These are phyloP conservation scores for Diaporthe citri DNA, from an alignment of 2,329 filamentous ascomycete species.

Conservation along the genomic window DNA sequence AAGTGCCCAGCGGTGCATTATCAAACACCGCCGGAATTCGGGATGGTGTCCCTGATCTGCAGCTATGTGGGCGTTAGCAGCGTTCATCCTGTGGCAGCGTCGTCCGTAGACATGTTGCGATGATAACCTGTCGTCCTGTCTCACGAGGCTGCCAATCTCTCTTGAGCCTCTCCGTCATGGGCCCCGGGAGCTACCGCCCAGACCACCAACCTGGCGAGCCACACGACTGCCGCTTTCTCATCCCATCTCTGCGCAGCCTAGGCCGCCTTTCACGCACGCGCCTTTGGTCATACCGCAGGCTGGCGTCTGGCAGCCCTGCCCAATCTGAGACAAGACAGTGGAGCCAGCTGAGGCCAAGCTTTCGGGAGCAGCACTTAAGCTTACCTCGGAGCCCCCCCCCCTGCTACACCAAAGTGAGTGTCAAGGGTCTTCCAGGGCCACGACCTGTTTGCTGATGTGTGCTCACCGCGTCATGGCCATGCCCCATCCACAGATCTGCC, in stretches of 20 bases:
- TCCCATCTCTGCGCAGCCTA: slow-evolving; percentile 18
- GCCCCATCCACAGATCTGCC: background rate
- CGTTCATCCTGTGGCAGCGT: slow-evolving; percentile 18
- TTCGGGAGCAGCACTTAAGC: slow-evolving; percentile 35
- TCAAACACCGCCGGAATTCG: slow-evolving; percentile 28
- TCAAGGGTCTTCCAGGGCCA: background rate
- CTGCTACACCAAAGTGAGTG: slow-evolving; percentile 3
- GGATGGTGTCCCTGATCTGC: slow-evolving; percentile 34
- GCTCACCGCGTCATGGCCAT: background rate
- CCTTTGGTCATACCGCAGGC: background rate
- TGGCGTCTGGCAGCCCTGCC: slow-evolving; percentile 22
- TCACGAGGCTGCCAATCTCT: slow-evolving; percentile 9
- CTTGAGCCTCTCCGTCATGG: background rate
- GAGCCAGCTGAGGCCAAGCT: slow-evolving; percentile 27
- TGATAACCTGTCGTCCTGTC: slow-evolving; percentile 12
- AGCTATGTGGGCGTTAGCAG: slow-evolving; percentile 14
- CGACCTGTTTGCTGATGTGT: slow-evolving; percentile 13
- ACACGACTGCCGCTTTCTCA: slow-evolving; percentile 17
- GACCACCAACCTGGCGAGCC: background rate
- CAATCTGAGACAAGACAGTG: slow-evolving; percentile 31
- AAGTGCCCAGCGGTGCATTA: slow-evolving; percentile 5
- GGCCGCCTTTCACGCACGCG: background rate
- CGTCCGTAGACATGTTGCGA: slow-evolving; percentile 12
- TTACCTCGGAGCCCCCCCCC: slow-evolving; percentile 28
- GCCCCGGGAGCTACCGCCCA: slow-evolving; percentile 7